Percentiles rank a stretch among this genome's conserved stretches.
Evolutionary conservation across 805 yeast species (phyloP).

Genomic region (Saturnispora dispora): DNA sequence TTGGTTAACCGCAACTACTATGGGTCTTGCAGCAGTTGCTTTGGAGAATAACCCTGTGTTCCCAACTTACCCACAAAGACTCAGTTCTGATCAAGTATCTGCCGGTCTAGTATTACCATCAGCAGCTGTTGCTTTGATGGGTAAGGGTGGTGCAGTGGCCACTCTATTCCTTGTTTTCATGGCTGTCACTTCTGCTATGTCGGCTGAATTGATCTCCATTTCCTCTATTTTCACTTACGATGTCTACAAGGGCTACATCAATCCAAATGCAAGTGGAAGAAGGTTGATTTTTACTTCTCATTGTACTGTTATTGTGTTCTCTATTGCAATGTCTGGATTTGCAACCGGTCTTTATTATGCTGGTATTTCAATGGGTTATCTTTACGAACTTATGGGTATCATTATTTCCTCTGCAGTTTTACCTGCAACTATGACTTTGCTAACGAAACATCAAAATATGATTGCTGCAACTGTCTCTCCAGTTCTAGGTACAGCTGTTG

Average conservation of each 20-base stretch:
- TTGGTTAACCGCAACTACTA: slow-evolving; percentile 67
- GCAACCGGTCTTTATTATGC: slow-evolving; percentile 78
- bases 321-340: slow-evolving; percentile 68
- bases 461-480: slow-evolving; percentile 72
- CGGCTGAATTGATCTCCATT: slow-evolving; percentile 84
- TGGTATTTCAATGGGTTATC: slow-evolving; percentile 76
- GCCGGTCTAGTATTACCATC: slow-evolving; percentile 76
- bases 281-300: slow-evolving; percentile 64
- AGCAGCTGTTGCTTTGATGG: slow-evolving; percentile 77
- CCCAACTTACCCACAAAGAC: slow-evolving; percentile 68
- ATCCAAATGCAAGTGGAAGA: slow-evolving; percentile 72
- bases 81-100: slow-evolving; percentile 59
- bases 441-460: slow-evolving; percentile 55
- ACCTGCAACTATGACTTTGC: slow-evolving; percentile 60
- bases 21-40: slow-evolving; percentile 80
- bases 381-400: slow-evolving; percentile 83
- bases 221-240: slow-evolving; percentile 83
- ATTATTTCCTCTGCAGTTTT: slow-evolving; percentile 81
- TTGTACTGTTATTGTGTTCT: slow-evolving; percentile 46
- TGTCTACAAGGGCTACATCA: slow-evolving; percentile 69
- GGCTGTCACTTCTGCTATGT: slow-evolving; percentile 90
- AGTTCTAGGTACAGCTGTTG: slow-evolving; percentile 62
- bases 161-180: slow-evolving; percentile 71
- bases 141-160: slow-evolving; percentile 83
- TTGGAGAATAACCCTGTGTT: slow-evolving; percentile 60